Base-by-base conservation (phyloP, 1,284 basidiomycete species). In the Ganoderma lingzhi region DNA sequence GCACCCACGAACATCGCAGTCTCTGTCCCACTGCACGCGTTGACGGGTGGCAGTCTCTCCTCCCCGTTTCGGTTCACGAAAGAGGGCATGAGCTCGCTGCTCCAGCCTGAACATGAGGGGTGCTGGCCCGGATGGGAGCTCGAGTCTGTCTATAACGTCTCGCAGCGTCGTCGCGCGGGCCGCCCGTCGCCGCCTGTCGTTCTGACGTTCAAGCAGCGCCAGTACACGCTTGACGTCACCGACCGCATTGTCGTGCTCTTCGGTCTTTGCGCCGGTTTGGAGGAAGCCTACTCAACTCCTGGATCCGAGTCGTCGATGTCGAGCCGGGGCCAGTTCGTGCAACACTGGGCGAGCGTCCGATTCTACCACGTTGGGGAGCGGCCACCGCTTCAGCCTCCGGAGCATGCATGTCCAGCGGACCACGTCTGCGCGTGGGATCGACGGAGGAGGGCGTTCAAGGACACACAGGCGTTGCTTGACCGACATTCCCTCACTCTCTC, bases 191-290 rank as follows among this genome's bases (percentile, higher is more conserved):
- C 1, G 5, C 53, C 53, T 1, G 6, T 55, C 28, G 53, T 55
- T 17, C 14, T 55, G 14, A 55, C 53, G 14, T 55, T 55, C n/a
- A 55, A 55, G 30, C 53, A 55, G 30, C 28, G 28, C 14, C 28
- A 32, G 14, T 55, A 55, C 28, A 28, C 28, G 28, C 53, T 55
- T 9, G 53, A 55, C 28, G 53, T 55, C 53, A 55, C 53, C 14
- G 53, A 55, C 53, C 53, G 53, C 53, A 55, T 55, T 14, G 53
- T 55, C 53, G 53, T 55, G 53, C 53, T 55, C 53, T 15, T 55
- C 4, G 53, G 53, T 10, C 30, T 55, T 3, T 55, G 53, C 30
- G 0, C 30, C 28, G 53, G 30, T 28, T 30, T 12, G 12, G 4
- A 55, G 23, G 23, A 23, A 1, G 23, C 1, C 28, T 5, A 12